phyloP scores from a whole-genome alignment of 75 land plant species.

The Adiantum capillusveneris region DNA sequence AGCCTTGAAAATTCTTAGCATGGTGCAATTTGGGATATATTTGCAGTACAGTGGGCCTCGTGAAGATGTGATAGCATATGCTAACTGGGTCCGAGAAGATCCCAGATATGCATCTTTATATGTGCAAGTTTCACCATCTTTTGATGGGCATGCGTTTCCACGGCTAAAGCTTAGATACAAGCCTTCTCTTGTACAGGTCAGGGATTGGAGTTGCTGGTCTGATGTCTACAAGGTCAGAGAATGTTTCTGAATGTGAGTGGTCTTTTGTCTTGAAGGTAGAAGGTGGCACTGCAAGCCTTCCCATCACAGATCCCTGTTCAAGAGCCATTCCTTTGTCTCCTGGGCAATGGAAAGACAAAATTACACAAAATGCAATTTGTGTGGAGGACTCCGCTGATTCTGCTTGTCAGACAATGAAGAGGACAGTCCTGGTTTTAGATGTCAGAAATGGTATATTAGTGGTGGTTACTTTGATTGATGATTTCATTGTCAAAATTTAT shows the following conservation, averaged over 20 bases:
- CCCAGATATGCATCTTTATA: constrained; percentile 47
- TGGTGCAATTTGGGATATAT: neutral
- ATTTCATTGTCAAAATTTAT: too few relatives aligned
- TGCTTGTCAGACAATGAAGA: constrained; percentile 3
- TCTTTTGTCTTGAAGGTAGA: constrained; percentile 39
- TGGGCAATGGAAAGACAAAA: constrained; percentile 56
- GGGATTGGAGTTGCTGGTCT: too few relatives aligned
- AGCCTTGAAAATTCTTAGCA: too few relatives aligned
- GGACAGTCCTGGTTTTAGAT: constrained; percentile 47
- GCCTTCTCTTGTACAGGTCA: constrained; percentile 79
- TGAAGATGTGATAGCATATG: constrained; percentile 68
- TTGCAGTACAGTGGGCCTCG: constrained; percentile 68
- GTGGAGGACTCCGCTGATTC: neutral
- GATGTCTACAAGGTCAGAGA: neutral
- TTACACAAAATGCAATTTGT: too few relatives aligned
- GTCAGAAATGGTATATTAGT: constrained; percentile 76
- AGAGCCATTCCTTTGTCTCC: constrained; percentile 67
- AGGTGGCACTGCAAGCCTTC: constrained; percentile 66
- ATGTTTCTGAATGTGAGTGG: neutral
- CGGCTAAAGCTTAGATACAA: constrained; percentile 70
- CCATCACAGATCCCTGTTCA: constrained; percentile 56
- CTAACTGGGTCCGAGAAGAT: constrained; percentile 67
- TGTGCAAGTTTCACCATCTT: constrained; percentile 68
- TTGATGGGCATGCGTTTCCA: constrained; percentile 80
- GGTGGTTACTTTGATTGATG: too few relatives aligned